Evolutionary conservation across 2,329 filamentous ascomycete species (phyloP), one percentile per base, ranked within the genome.

Genomic region (Lachnellula willkommii): DNA sequence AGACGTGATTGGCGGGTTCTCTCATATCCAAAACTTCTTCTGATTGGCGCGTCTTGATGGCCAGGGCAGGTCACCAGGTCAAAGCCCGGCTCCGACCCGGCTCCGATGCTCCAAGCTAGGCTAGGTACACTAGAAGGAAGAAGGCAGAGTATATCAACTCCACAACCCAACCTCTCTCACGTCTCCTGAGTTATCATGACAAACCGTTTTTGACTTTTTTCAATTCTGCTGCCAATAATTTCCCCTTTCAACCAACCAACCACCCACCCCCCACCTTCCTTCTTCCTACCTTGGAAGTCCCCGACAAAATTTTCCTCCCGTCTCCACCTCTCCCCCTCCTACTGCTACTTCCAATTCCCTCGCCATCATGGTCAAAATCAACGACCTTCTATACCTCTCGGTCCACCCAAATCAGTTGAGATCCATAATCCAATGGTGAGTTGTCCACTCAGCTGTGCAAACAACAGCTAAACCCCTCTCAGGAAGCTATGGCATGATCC

Each of bases 401-500:
- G 75, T 89, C 63, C 91, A 95, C 73, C 88, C 89, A 37, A 79
- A 79, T 63, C 81, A 96, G 76, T 76, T 96, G 71, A 85, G 90
- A 68, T 80, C 88, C 47, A 90, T 96, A 61, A 79, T 95, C 60
- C 91, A 96, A 85, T 96, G 91, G 91, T 94, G 79, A 11, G 24
- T 17, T 46, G 17, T 3, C 35, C 36, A 24, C 37, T 35, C 37
- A 14, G 24, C 28, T 42, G 15, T 40, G 20, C 24, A 8, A 26
- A 9, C 12, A 24, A 28, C 39, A 50, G 55, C 67, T 56, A 67
- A 37, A 35, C 7, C 40, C 24, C 9, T 32, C 35, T 49, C 69
- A 96, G 91, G 91, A 96, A 95, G 77, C 77, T 95, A 66, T 97
- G 92, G 91, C 94, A 97, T 76, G 90, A 95, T 62, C 88, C 94